These are phyloP conservation scores for Bothriochloa decipiens DNA, from an alignment of 176 grass and related monocot species.

Conservation along the genomic window DNA sequence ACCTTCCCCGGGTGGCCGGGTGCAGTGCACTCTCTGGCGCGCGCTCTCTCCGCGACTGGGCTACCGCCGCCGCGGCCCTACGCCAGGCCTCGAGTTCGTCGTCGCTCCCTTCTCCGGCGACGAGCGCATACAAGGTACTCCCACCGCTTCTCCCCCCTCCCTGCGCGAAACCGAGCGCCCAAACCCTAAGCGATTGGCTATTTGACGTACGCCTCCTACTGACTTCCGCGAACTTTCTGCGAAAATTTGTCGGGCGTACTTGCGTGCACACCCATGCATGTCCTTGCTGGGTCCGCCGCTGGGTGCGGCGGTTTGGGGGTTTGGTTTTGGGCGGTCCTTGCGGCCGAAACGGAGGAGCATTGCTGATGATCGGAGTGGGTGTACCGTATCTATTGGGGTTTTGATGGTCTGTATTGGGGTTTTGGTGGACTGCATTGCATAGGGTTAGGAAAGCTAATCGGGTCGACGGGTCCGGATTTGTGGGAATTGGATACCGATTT, in stretches of 20 bases:
- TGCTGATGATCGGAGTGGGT: background rate
- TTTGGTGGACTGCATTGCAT: background rate
- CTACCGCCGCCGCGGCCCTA: background rate
- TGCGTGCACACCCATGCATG: background rate
- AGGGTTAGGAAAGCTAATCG: background rate
- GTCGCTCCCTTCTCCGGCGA: background rate
- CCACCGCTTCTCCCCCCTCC: background rate
- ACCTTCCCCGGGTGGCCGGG: too few relatives aligned
- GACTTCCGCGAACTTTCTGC: background rate
- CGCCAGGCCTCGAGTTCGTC: background rate
- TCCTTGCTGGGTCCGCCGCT: background rate
- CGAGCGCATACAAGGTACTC: background rate
- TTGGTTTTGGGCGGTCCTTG: background rate
- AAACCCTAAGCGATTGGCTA: background rate
- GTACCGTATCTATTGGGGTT: background rate
- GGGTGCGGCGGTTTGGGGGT: background rate
- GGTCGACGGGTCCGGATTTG: background rate
- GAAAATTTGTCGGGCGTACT: background rate
- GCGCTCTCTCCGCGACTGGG: background rate
- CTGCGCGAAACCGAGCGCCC: background rate
- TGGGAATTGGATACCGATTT: background rate
- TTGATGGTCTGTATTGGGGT: background rate
- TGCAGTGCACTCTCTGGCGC: background rate
- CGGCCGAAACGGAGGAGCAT: slow-evolving; percentile 39
- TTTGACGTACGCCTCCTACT: background rate